These are phyloP conservation scores for Paracorniculantispora psalliotae DNA, from an alignment of 2,329 filamentous ascomycete genomes.

Conservation along the genomic window DNA sequence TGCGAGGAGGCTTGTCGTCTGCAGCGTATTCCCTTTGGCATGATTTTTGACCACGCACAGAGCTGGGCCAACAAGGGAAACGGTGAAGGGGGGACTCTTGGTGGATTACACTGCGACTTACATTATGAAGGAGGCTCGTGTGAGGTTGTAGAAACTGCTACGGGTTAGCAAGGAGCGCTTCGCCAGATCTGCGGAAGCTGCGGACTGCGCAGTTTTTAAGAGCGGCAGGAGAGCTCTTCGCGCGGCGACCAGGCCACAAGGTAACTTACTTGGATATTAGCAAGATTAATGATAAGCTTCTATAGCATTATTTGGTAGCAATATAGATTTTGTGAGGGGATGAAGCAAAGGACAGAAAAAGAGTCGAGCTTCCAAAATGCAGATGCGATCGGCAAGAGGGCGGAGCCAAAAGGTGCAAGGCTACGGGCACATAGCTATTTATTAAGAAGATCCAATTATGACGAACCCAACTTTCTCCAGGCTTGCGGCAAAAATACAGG, in stretches of 20 bases:
- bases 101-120: background rate
- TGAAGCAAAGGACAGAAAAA: background rate
- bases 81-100: background rate
- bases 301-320: background rate
- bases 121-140: conserved; percentile 1
- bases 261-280: background rate
- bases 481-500: background rate
- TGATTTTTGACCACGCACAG: too few species aligned
- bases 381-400: conserved; percentile 10
- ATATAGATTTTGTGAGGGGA: background rate
- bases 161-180: background rate
- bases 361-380: conserved; percentile 4
- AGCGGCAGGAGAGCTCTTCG: background rate
- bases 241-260: background rate
- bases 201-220: background rate
- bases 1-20: conserved; percentile 15
- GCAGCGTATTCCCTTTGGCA: too few species aligned
- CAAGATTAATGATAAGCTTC: background rate
- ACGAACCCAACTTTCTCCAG: background rate
- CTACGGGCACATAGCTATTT: conserved; percentile 4
- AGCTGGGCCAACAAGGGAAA: background rate
- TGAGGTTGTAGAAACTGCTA: background rate
- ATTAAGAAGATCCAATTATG: conserved; percentile 3
- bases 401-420: conserved; percentile 6
- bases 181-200: conserved; percentile 1